Percentiles rank a stretch among this genome's conserved stretches.
phyloP scores from a whole-genome alignment of 1,284 basidiomycete species.

The Cutaneotrichosporon cavernicola region DNA sequence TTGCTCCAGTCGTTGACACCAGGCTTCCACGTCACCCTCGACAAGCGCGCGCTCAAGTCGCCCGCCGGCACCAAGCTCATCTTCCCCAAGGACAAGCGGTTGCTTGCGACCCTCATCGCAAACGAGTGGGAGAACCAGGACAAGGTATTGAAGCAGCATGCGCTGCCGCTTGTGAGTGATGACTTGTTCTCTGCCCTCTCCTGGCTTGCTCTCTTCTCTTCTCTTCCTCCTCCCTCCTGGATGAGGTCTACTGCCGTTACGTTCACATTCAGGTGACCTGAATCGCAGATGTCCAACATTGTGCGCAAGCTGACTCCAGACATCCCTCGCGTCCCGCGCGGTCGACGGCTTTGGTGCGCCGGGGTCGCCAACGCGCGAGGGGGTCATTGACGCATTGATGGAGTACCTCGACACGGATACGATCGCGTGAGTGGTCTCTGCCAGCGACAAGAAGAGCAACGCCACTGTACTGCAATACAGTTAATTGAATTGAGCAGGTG shows the following conservation, averaged over 20 bases:
- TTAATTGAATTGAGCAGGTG: too few relatives aligned
- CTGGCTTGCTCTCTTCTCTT: not conserved
- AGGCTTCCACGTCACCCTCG: conserved; percentile 72
- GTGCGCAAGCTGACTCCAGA: conserved; percentile 57
- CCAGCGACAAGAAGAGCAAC: too few relatives aligned
- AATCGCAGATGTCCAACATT: too few relatives aligned
- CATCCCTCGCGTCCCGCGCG: conserved; percentile 82
- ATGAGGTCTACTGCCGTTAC: too few relatives aligned
- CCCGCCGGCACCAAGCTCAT: conserved; percentile 73
- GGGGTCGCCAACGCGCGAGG: conserved; percentile 56
- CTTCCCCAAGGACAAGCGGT: conserved; percentile 67
- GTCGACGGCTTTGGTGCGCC: conserved; percentile 73
- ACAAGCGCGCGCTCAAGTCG: conserved; percentile 82
- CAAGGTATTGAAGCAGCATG: conserved; percentile 79
- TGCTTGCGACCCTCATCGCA: conserved; percentile 82
- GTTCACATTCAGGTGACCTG: too few relatives aligned
- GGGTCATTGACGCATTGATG: conserved; percentile 71
- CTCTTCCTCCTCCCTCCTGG: not conserved
- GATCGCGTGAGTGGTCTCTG: conserved; percentile 65
- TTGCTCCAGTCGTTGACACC: conserved; percentile 10
- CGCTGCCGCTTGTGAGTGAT: conserved; percentile 76
- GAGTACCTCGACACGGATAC: conserved; percentile 95
- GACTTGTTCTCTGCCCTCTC: not conserved
- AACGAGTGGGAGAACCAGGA: conserved; percentile 96
- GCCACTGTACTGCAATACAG: too few relatives aligned